Conservation (phyloP, 352 stramenopile species). For the Phytophthora capsici region DNA sequence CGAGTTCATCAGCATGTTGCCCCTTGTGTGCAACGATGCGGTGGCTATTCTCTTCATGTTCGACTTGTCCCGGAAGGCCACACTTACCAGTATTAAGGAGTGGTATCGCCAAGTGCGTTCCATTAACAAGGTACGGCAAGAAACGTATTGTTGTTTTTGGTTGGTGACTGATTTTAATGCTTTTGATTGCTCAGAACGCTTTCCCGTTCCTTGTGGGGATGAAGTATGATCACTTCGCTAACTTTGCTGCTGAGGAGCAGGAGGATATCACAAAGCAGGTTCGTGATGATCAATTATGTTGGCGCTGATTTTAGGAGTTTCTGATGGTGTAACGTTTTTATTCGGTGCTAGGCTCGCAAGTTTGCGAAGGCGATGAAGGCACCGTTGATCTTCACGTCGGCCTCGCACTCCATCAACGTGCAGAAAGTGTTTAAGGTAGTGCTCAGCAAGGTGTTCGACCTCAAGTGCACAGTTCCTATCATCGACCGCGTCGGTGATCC, state of each 20-base stretch:
- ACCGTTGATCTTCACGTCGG: constrained; percentile 94
- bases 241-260: constrained; percentile 90
- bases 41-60: constrained; percentile 97
- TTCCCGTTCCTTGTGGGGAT: constrained; percentile 95
- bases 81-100: constrained; percentile 93
- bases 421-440: constrained; percentile 97
- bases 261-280: constrained; percentile 95
- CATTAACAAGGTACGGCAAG: constrained; percentile 82
- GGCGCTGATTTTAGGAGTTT: background rate
- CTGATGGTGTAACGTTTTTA: constrained; percentile 2
- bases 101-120: constrained; percentile 93
- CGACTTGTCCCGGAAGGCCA: constrained; percentile 92
- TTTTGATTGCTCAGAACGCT: constrained; percentile 63
- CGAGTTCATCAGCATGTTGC: constrained; percentile 95
- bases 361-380: constrained; percentile 96
- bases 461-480: constrained; percentile 94
- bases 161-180: background rate
- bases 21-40: constrained; percentile 94
- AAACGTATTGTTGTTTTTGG: background rate
- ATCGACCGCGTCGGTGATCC: constrained; percentile 93
- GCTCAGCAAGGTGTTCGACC: constrained; percentile 94
- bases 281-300: background rate
- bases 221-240: constrained; percentile 95
- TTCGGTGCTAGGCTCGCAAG: constrained; percentile 81
- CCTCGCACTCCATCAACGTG: constrained; percentile 95